These are phyloP conservation scores for Fusarium acutatum DNA, from an alignment of 2,329 filamentous ascomycete genomes.

Conservation along the genomic window DNA sequence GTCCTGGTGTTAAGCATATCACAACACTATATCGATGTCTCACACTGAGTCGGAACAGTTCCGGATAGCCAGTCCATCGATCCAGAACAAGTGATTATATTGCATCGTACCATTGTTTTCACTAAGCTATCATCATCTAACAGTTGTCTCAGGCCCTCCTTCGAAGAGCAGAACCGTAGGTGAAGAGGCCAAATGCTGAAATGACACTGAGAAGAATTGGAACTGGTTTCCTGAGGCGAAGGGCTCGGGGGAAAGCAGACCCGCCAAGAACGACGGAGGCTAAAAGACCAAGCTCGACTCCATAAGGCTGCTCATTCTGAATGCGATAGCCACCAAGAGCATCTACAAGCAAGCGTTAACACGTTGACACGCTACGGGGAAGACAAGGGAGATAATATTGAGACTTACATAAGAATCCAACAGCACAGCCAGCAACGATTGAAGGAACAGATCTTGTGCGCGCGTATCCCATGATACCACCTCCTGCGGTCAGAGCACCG, in stretches of 20 bases:
- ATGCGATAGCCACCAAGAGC: constrained; percentile 84
- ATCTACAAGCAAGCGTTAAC: constrained; percentile 55
- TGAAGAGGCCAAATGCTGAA: neutral
- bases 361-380: neutral
- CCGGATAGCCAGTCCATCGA: neutral
- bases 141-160: neutral
- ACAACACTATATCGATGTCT: neutral
- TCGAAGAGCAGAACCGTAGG: neutral
- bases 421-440: constrained; percentile 82
- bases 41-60: neutral
- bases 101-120: neutral
- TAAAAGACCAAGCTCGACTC: constrained; percentile 86
- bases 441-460: constrained; percentile 88
- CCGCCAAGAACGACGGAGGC: constrained; percentile 63
- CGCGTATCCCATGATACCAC: constrained; percentile 86
- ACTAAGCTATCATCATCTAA: neutral
- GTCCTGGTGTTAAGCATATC: neutral
- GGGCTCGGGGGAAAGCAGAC: neutral
- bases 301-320: constrained; percentile 78
- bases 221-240: neutral
- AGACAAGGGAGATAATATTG: neutral
- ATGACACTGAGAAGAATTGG: neutral
- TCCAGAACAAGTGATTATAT: neutral
- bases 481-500: constrained; percentile 82
- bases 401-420: constrained; percentile 72